Conservation (phyloP, 306 rosid species). For the Pueraria montana region DNA sequence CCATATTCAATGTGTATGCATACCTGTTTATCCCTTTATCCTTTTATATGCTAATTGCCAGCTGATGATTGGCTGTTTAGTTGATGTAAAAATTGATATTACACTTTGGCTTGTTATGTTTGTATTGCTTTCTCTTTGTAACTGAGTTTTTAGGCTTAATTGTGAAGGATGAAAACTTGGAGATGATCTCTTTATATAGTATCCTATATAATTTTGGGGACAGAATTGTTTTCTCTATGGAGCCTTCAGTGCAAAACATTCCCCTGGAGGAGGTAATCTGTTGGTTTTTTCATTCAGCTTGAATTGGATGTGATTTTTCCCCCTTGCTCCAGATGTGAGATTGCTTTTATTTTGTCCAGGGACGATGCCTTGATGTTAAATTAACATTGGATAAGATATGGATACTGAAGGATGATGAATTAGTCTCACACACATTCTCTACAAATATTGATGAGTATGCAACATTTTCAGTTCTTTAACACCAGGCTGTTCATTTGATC, state of each 20-base stretch:
- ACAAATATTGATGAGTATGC: conserved; percentile 64
- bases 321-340: conserved; percentile 38
- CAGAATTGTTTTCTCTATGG: conserved; percentile 62
- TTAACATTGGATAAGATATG: conserved; percentile 79
- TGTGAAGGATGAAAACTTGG: conserved; percentile 74
- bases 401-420: conserved; percentile 81
- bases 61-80: conserved; percentile 24
- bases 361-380: conserved; percentile 85
- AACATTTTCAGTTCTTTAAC: conserved; percentile 47
- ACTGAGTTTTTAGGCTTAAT: conserved; percentile 41
- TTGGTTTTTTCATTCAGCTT: conserved; percentile 32
- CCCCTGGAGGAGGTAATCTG: conserved; percentile 74
- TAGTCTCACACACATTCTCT: conserved; percentile 64
- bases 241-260: conserved; percentile 68
- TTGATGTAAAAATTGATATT: conserved; percentile 32
- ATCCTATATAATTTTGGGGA: conserved; percentile 71
- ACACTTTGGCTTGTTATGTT: conserved; percentile 10
- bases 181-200: conserved; percentile 63
- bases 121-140: conserved; percentile 31
- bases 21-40: background rate
- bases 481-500: conserved; percentile 35
- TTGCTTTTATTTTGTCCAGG: conserved; percentile 66
- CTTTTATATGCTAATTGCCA: background rate
- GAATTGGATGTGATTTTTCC: conserved; percentile 19
- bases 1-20: conserved; percentile 24